Base-by-base conservation (phyloP, 2,329 filamentous ascomycete genomes). In the Penicillium sp. region DNA sequence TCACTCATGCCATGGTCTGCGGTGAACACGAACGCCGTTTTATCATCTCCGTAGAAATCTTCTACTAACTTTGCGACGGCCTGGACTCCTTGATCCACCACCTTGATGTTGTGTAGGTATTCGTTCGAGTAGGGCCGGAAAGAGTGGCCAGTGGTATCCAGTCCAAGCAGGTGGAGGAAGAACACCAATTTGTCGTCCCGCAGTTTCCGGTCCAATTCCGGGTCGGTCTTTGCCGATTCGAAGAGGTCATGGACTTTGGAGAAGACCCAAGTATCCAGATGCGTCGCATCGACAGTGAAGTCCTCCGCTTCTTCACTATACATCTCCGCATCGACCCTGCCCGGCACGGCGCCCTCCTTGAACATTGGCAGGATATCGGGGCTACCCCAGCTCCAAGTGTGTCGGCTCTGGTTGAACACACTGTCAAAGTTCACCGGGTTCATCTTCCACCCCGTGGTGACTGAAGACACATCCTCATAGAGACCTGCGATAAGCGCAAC, bases 1-100 rank as follows among this genome's bases (percentile, higher is more conserved):
- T 99, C 94, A 70, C 91, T 97, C 94, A 99, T 99, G 19, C 94
- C 94, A 74, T 99, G 94, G 70, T 99, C 94, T 8, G 94, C 94
- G 1, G 96, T 99, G 72, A 99, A 99, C 17, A 99, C 86, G 72
- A 93, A 99, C 0, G 96, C 91, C 0, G 94, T 97, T 74, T 94
- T 88, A 62, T 86, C 85, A 66, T 92, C 88, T 6, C 78, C 82
- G 68, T 97, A 99, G 72, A 97, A 99, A 13, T 89, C 84, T 36
- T 96, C 86, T 49, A 97, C 87, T 53, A 96, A 72, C 62, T 89
- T 82, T 0, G 89, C 88, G 49, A 96, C 89, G 75, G 96, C 89
- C 74, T 89, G 82, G 1, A 99, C 89, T 2, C 94, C 94, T 66
- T 91, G 79, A 70, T 99, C 96, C 35, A 99, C 94, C 36, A 99